Conservation (phyloP, 2,329 filamentous ascomycete species). For the Fusarium phyllophilum region DNA sequence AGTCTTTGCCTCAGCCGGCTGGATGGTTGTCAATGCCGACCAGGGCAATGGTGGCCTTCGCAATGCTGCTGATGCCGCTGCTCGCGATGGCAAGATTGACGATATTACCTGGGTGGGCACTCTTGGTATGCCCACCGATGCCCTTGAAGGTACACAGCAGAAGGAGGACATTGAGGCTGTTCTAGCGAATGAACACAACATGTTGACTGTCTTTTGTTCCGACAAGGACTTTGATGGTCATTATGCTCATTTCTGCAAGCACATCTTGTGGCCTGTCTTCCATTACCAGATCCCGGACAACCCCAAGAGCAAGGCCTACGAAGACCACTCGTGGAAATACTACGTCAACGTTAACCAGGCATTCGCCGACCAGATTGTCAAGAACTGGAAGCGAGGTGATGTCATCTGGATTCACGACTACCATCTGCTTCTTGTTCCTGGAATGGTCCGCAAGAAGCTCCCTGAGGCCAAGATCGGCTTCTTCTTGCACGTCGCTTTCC, state of each 20-base stretch:
- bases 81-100: slow-evolving; percentile 72
- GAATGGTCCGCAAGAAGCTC: slow-evolving; percentile 88
- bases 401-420: slow-evolving; percentile 97
- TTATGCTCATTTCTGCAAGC: slow-evolving; percentile 96
- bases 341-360: slow-evolving; percentile 93
- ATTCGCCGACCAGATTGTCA: slow-evolving; percentile 89
- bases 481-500: slow-evolving; percentile 94
- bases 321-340: slow-evolving; percentile 96
- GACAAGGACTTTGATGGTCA: slow-evolving; percentile 96
- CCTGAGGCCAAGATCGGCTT: slow-evolving; percentile 96
- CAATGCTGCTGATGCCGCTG: slow-evolving; percentile 85
- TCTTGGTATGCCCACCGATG: slow-evolving; percentile 92
- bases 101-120: slow-evolving; percentile 94
- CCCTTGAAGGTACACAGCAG: slow-evolving; percentile 76
- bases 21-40: slow-evolving; percentile 84
- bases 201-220: slow-evolving; percentile 83
- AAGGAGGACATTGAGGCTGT: slow-evolving; percentile 86
- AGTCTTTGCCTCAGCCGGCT: slow-evolving; percentile 80
- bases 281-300: slow-evolving; percentile 98
- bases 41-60: slow-evolving; percentile 93
- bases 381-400: slow-evolving; percentile 93
- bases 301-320: slow-evolving; percentile 97
- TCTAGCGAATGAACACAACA: slow-evolving; percentile 83
- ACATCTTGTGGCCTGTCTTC: slow-evolving; percentile 96
- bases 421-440: slow-evolving; percentile 87